These are phyloP conservation scores for Rubus idaeus DNA, from an alignment of 306 rosid genomes.

Conservation along the genomic window DNA sequence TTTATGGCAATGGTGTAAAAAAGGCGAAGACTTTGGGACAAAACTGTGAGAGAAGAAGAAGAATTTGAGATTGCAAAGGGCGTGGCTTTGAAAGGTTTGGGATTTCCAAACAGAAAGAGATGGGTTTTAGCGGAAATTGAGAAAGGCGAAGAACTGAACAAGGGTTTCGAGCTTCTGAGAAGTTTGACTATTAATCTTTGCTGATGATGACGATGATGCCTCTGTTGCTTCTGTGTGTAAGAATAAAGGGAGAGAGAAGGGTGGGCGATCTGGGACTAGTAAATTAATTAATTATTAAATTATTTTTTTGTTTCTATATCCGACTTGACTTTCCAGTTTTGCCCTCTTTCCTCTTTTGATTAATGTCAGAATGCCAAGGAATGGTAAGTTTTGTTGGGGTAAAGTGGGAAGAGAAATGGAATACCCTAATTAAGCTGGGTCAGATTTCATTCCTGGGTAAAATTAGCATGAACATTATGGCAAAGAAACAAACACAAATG, in stretches of 20 bases:
- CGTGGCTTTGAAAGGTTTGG: neutral
- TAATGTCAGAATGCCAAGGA: neutral
- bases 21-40: conserved; percentile 11
- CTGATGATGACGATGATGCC: conserved; percentile 57
- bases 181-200: conserved; percentile 60
- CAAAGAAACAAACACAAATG: neutral
- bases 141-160: conserved; percentile 15
- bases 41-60: conserved; percentile 3
- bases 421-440: neutral
- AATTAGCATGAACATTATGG: neutral
- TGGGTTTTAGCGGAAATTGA: conserved; percentile 12
- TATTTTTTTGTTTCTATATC: neutral
- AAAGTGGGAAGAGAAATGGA: neutral
- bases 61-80: neutral
- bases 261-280: conserved; percentile 42
- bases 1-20: conserved; percentile 30
- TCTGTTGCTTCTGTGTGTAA: conserved; percentile 37
- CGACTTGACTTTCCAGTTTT: neutral
- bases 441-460: neutral
- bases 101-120: conserved; percentile 25
- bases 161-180: conserved; percentile 39
- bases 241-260: conserved; percentile 37
- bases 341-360: neutral
- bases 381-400: conserved; percentile 10
- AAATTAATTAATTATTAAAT: neutral